Conservation (phyloP, 2,329 filamentous ascomycete species). For the Fusarium luffae region DNA sequence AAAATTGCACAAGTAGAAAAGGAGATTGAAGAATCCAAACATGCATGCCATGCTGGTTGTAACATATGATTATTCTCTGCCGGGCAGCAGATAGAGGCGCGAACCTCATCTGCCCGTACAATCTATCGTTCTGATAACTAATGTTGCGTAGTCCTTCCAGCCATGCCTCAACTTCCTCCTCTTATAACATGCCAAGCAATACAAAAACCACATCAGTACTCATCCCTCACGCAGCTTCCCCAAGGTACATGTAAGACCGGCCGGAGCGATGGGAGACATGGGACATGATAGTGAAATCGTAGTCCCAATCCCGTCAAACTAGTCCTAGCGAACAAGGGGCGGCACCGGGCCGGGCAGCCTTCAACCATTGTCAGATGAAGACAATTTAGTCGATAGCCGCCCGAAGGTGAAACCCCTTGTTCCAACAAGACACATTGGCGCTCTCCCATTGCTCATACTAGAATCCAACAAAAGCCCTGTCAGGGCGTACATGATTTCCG, state of each 20-base stretch:
- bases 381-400: conserved; percentile 28
- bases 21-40: conserved; percentile 23
- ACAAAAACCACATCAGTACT: conserved; percentile 33
- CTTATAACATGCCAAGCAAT: conserved; percentile 42
- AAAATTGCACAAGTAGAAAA: conserved; percentile 4
- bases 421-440: conserved; percentile 16
- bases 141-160: conserved; percentile 37
- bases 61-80: conserved; percentile 49
- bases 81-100: conserved; percentile 48
- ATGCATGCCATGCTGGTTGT: conserved; percentile 46
- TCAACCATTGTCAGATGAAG: conserved; percentile 19
- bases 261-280: conserved; percentile 25
- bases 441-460: conserved; percentile 34
- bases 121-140: conserved; percentile 51
- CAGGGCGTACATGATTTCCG: conserved; percentile 37
- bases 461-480: conserved; percentile 25
- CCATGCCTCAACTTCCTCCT: conserved; percentile 40
- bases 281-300: conserved; percentile 11
- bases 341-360: conserved; percentile 25
- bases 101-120: conserved; percentile 54
- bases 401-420: conserved; percentile 21
- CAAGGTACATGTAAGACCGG: conserved; percentile 38
- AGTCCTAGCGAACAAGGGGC: conserved; percentile 18
- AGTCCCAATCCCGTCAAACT: conserved; percentile 22
- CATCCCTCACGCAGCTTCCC: conserved; percentile 40